Conservation (phyloP, 768 basidiomycete genomes). For the Mrakia blollopis region DNA sequence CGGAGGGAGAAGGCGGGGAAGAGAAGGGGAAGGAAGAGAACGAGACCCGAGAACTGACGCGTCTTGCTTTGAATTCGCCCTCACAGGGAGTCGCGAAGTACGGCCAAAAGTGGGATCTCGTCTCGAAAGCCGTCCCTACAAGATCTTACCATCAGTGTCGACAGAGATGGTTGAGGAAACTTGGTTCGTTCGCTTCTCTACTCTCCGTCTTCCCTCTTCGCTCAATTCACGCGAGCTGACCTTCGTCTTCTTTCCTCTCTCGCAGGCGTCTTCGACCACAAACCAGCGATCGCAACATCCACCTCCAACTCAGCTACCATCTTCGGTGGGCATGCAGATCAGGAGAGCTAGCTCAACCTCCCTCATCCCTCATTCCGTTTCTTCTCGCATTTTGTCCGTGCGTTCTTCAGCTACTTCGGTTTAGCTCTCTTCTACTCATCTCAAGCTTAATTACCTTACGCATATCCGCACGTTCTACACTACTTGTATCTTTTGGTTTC, state of each 20-base stretch:
- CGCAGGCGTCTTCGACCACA: slow-evolving; percentile 28
- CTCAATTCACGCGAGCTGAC: not conserved
- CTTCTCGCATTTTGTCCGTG: not conserved
- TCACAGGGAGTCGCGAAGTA: slow-evolving; percentile 34
- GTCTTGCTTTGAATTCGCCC: not conserved
- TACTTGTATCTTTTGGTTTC: too few species aligned
- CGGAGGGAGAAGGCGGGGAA: too few species aligned
- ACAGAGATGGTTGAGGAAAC: slow-evolving; percentile 38
- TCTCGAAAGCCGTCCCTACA: slow-evolving; percentile 37
- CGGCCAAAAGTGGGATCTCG: slow-evolving; percentile 39
- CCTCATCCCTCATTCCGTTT: not conserved
- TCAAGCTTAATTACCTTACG: too few species aligned
- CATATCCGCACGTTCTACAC: too few species aligned
- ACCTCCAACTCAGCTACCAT: not conserved
- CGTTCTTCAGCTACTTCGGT: too few species aligned
- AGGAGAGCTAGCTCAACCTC: not conserved
- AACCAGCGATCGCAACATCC: not conserved
- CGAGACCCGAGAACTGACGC: not conserved
- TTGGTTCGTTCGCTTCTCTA: slow-evolving; percentile 8
- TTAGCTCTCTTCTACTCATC: not conserved
- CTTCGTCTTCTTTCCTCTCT: not conserved
- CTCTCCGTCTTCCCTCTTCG: not conserved
- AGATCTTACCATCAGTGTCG: slow-evolving; percentile 41
- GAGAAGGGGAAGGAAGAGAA: too few species aligned
- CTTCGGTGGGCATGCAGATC: not conserved